phyloP scores from a whole-genome alignment of 2,329 filamentous ascomycete genomes.

The Corniculantispora saksenae region DNA sequence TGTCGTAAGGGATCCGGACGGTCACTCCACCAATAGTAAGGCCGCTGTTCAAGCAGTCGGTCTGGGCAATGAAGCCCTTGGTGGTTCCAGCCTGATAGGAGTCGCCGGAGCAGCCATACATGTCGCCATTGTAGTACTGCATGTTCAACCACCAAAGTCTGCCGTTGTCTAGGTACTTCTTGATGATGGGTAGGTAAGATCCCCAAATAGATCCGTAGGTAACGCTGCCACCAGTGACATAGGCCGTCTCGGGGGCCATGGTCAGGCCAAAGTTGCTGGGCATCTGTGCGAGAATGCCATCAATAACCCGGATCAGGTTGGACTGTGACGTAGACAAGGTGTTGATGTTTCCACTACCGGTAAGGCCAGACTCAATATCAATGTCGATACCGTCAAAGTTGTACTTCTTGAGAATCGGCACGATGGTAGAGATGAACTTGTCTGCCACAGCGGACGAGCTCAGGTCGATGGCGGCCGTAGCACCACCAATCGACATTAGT shows the following conservation, averaged over 20 bases:
- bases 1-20: conserved; percentile 34
- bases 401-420: conserved; percentile 36
- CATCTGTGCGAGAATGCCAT: conserved; percentile 43
- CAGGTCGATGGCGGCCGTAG: conserved; percentile 35
- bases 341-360: conserved; percentile 32
- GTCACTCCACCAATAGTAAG: conserved; percentile 34
- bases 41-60: conserved; percentile 37
- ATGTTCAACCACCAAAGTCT: conserved; percentile 40
- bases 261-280: conserved; percentile 62
- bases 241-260: conserved; percentile 42
- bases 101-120: conserved; percentile 37
- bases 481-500: conserved; percentile 37
- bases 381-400: conserved; percentile 41
- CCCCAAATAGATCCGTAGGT: conserved; percentile 38
- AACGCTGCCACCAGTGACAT: conserved; percentile 36
- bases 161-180: conserved; percentile 38
- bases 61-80: conserved; percentile 36
- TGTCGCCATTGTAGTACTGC: conserved; percentile 41
- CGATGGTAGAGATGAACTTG: conserved; percentile 36
- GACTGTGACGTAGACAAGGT: conserved; percentile 33
- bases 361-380: conserved; percentile 36
- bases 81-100: conserved; percentile 35
- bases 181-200: conserved; percentile 38
- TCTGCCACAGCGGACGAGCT: conserved; percentile 34
- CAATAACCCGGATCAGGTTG: conserved; percentile 39